A percentile compares a stretch with the other conserved stretches of the same genome.
phyloP scores from a whole-genome alignment of 805 yeast species.

The Starmera dryadoides region DNA sequence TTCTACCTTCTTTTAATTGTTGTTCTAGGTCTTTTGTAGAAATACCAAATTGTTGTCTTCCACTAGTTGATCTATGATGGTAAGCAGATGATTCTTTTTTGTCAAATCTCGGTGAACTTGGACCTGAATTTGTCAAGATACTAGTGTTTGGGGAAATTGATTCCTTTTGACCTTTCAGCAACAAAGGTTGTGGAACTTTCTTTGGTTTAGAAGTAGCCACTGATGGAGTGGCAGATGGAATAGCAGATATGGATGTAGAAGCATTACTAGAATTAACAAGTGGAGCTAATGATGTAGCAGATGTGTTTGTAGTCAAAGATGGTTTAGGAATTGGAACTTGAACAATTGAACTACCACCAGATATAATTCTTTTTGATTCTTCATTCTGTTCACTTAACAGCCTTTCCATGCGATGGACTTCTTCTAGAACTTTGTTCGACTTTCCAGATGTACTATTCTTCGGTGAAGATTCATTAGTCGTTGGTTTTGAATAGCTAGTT shows the following conservation, averaged over 20 bases:
- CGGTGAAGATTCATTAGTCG: too few species aligned
- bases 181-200: too few species aligned
- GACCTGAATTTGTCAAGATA: too few species aligned
- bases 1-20: slow-evolving; percentile 21
- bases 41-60: slow-evolving; percentile 11
- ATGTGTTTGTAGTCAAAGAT: background rate
- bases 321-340: too few species aligned
- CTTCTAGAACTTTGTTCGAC: slow-evolving; percentile 21
- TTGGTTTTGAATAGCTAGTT: too few species aligned
- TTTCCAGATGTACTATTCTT: too few species aligned
- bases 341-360: background rate
- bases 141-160: too few species aligned
- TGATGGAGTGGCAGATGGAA: too few species aligned
- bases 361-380: slow-evolving; percentile 8
- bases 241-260: too few species aligned
- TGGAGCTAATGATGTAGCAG: background rate
- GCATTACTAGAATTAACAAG: background rate
- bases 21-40: slow-evolving; percentile 19
- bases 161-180: too few species aligned
- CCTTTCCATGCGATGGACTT: slow-evolving; percentile 24
- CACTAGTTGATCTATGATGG: background rate
- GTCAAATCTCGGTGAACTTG: background rate
- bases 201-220: too few species aligned
- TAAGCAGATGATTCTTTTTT: background rate
- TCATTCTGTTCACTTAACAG: slow-evolving; percentile 14